Conservation (phyloP, 805 yeast genomes). For the Pichia phayaonensis region DNA sequence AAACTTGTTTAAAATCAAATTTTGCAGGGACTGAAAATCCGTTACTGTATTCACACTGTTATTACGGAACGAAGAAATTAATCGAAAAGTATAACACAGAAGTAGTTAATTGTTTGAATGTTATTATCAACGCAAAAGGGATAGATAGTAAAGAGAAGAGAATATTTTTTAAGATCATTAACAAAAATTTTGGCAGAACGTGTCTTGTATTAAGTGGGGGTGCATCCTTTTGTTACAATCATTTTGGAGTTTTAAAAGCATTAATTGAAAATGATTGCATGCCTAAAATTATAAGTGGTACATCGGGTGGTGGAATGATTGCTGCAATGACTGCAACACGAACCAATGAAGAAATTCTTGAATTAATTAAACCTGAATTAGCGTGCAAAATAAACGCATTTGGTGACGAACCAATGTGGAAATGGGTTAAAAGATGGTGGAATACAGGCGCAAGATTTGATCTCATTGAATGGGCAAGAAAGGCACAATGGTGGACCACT, state of each 20-base stretch:
- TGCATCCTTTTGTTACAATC: constrained; percentile 70
- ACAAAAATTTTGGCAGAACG: constrained; percentile 61
- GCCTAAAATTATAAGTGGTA: constrained; percentile 67
- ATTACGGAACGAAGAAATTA: constrained; percentile 63
- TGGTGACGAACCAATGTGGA: constrained; percentile 46
- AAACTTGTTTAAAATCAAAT: constrained; percentile 61
- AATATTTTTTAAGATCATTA: constrained; percentile 46
- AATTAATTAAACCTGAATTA: constrained; percentile 50
- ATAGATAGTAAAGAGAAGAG: constrained; percentile 37
- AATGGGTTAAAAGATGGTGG: constrained; percentile 61
- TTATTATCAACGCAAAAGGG: constrained; percentile 31
- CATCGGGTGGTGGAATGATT: constrained; percentile 74
- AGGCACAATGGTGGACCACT: constrained; percentile 59
- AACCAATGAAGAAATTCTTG: constrained; percentile 55
- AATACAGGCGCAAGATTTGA: constrained; percentile 75
- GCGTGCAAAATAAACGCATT: constrained; percentile 64
- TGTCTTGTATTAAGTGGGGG: constrained; percentile 75
- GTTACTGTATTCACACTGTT: constrained; percentile 61
- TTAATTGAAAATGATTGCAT: constrained; percentile 56
- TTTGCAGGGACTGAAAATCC: constrained; percentile 77
- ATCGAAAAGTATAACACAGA: constrained; percentile 49
- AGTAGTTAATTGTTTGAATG: constrained; percentile 41
- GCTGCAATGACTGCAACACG: constrained; percentile 68
- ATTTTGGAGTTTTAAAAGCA: constrained; percentile 70
- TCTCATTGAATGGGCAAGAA: constrained; percentile 64